These are phyloP conservation scores for Candida anutae DNA, from an alignment of 1,139 yeast species.

Conservation along the genomic window DNA sequence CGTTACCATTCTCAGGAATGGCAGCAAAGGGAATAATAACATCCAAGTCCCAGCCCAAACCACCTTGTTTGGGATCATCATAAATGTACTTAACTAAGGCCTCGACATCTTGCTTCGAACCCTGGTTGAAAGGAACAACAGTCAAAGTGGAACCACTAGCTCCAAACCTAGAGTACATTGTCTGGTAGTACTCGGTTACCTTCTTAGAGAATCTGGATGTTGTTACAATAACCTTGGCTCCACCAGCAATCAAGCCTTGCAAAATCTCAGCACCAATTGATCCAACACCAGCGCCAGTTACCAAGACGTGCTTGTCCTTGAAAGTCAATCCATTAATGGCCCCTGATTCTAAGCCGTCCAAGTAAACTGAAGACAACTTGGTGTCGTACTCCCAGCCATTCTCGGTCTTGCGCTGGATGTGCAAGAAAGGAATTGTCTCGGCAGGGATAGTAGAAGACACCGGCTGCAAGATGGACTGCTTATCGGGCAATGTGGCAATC, in stretches of 20 bases:
- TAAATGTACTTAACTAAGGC: slow-evolving; percentile 81
- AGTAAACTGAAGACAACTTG: slow-evolving; percentile 64
- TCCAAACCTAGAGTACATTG: slow-evolving; percentile 87
- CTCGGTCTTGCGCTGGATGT: slow-evolving; percentile 68
- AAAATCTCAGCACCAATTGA: slow-evolving; percentile 96
- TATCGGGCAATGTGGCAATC: slow-evolving; percentile 75
- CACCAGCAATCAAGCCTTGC: slow-evolving; percentile 93
- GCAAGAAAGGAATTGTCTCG: slow-evolving; percentile 91
- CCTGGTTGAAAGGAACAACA: slow-evolving; percentile 98
- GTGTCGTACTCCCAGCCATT: slow-evolving; percentile 86
- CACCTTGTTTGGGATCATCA: slow-evolving; percentile 74
- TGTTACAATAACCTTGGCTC: slow-evolving; percentile 94
- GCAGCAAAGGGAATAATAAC: slow-evolving; percentile 97
- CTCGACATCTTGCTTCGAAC: slow-evolving; percentile 88
- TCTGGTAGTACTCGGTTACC: slow-evolving; percentile 93
- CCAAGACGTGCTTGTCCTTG: slow-evolving; percentile 79
- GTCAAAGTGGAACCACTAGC: slow-evolving; percentile 85
- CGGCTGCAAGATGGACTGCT: slow-evolving; percentile 60
- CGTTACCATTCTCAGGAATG: slow-evolving; percentile 96
- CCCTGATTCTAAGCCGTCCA: slow-evolving; percentile 87
- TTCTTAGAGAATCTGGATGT: slow-evolving; percentile 92
- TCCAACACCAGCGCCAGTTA: slow-evolving; percentile 99
- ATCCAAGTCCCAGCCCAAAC: slow-evolving; percentile 97
- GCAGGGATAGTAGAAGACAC: slow-evolving; percentile 69
- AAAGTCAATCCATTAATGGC: slow-evolving; percentile 90